Percentiles rank a stretch among this genome's conserved stretches.
These are phyloP conservation scores for Curvularia sp. DNA, from an alignment of 2,329 filamentous ascomycete genomes.

Conservation along the genomic window DNA sequence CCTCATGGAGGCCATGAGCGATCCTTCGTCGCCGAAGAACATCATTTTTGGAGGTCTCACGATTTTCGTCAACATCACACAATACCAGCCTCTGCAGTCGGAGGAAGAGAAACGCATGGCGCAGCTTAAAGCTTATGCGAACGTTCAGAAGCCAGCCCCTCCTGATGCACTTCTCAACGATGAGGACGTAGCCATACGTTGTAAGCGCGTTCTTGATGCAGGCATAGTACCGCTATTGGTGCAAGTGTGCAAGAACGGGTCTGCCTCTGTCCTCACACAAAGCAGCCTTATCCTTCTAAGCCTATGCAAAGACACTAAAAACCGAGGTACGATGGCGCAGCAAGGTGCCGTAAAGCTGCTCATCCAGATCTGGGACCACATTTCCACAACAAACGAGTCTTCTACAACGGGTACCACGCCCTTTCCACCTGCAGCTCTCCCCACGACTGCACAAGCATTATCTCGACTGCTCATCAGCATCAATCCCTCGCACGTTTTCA, in stretches of 20 bases:
- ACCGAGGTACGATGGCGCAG: slow-evolving; percentile 83
- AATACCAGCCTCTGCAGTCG: slow-evolving; percentile 76
- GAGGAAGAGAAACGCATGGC: slow-evolving; percentile 93
- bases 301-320: slow-evolving; percentile 74
- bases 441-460: slow-evolving; percentile 77
- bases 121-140: slow-evolving; percentile 93
- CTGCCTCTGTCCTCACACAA: slow-evolving; percentile 72
- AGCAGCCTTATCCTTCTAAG: slow-evolving; percentile 79
- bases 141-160: slow-evolving; percentile 71
- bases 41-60: slow-evolving; percentile 85
- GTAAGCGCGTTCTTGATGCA: slow-evolving; percentile 78
- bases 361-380: slow-evolving; percentile 71
- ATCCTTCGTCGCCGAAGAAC: slow-evolving; percentile 56
- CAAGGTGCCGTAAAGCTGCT: slow-evolving; percentile 92
- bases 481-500: slow-evolving; percentile 84
- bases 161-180: slow-evolving; percentile 77
- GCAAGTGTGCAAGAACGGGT: slow-evolving; percentile 75
- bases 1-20: slow-evolving; percentile 68
- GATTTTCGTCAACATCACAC: slow-evolving; percentile 83
- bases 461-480: slow-evolving; percentile 87
- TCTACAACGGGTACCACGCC: slow-evolving; percentile 51
- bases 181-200: slow-evolving; percentile 75
- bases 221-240: slow-evolving; percentile 80
- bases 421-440: slow-evolving; percentile 42
- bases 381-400: slow-evolving; percentile 55